phyloP scores from a whole-genome alignment of 306 rosid genomes.

The Vigna reflexopilosa region DNA sequence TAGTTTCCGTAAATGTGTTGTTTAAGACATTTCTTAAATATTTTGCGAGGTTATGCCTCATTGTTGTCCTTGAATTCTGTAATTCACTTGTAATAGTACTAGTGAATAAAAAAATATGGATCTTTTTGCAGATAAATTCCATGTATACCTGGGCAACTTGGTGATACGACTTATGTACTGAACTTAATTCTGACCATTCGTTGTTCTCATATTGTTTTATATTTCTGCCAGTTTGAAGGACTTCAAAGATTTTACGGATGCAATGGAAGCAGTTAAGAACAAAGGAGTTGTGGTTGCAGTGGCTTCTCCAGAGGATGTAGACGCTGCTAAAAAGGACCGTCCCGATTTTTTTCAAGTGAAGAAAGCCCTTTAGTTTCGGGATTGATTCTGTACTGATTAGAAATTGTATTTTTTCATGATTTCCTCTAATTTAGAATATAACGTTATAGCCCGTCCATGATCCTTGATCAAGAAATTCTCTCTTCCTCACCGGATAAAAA shows the following conservation, averaged over 20 bases:
- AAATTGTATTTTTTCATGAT: constrained; percentile 24
- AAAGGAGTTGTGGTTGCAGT: constrained; percentile 96
- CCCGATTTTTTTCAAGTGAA: constrained; percentile 80
- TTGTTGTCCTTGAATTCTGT: constrained; percentile 35
- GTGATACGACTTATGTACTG: constrained; percentile 3
- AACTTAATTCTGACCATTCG: constrained; percentile 17
- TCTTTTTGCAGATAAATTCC: constrained; percentile 38
- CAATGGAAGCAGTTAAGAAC: constrained; percentile 75
- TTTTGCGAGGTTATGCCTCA: constrained; percentile 1
- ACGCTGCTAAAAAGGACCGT: constrained; percentile 70
- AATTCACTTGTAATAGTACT: background rate
- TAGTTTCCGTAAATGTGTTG: background rate
- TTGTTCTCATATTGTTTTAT: constrained; percentile 13
- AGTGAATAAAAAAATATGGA: constrained; percentile 6
- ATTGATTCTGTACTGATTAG: background rate
- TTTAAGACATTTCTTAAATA: constrained; percentile 22
- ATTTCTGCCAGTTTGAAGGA: constrained; percentile 74
- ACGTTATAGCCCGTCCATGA: background rate
- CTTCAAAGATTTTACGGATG: constrained; percentile 77
- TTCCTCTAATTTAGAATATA: background rate
- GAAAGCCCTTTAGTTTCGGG: constrained; percentile 67
- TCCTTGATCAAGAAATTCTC: background rate
- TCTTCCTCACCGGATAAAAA: background rate
- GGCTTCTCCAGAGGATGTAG: constrained; percentile 88
- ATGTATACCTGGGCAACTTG: constrained; percentile 17